Conservation (phyloP, 2,329 filamentous ascomycete genomes). For the Fusarium incarnatum region DNA sequence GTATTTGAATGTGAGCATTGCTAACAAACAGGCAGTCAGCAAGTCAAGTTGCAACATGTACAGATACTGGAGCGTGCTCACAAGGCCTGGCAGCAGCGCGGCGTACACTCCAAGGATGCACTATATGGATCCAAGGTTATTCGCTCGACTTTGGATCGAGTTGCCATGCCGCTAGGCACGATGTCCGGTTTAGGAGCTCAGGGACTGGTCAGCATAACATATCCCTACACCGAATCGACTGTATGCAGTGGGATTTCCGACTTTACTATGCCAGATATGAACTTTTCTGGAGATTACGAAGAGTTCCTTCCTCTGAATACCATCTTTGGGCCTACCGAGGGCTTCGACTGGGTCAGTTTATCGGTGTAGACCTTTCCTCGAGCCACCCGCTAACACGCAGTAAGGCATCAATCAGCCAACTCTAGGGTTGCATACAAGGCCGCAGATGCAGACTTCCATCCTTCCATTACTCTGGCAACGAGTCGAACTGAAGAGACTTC, state of each 20-base stretch:
- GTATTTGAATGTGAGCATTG: not conserved
- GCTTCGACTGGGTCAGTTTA: conserved; percentile 56
- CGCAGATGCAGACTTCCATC: not conserved
- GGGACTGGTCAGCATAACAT: not conserved
- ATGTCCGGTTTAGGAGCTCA: conserved; percentile 10
- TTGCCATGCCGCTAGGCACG: conserved; percentile 42
- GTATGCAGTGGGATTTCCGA: conserved; percentile 7
- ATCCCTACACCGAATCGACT: conserved; percentile 4
- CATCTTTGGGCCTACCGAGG: conserved; percentile 50
- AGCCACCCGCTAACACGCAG: conserved; percentile 12
- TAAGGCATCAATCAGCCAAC: conserved; percentile 48
- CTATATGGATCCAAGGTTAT: conserved; percentile 58
- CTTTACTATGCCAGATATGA: conserved; percentile 23
- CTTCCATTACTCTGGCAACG: conserved; percentile 22
- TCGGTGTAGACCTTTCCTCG: not conserved
- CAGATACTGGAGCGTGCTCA: conserved; percentile 55
- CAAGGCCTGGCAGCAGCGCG: conserved; percentile 57
- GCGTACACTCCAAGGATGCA: conserved; percentile 55
- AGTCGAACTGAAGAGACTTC: not conserved
- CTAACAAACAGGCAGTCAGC: conserved; percentile 35
- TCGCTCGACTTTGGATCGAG: conserved; percentile 56
- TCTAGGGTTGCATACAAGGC: conserved; percentile 21
- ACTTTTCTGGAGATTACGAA: conserved; percentile 46
- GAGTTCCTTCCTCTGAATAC: conserved; percentile 53
- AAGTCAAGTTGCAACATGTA: conserved; percentile 52